phyloP scores from a whole-genome alignment of 2,329 filamentous ascomycete species.

The Helotiales sp. region DNA sequence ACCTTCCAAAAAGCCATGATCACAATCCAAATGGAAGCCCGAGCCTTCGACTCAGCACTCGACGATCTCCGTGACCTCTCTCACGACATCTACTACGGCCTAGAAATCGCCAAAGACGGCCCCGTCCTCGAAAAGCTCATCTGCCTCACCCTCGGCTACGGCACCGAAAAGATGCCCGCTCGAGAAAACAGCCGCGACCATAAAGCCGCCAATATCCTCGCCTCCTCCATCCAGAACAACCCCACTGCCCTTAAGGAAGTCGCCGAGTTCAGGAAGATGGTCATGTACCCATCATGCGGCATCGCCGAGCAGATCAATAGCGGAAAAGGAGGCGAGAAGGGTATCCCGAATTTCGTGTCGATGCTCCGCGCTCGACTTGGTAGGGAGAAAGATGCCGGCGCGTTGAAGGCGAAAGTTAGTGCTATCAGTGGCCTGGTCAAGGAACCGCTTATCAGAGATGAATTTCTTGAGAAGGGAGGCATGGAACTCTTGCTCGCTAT shows the following conservation, averaged over 20 bases:
- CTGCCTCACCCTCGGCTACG: constrained; percentile 53
- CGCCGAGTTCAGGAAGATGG: constrained; percentile 51
- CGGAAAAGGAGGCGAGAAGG: neutral
- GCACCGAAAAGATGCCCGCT: constrained; percentile 31
- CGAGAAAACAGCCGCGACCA: constrained; percentile 35
- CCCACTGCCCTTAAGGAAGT: constrained; percentile 61
- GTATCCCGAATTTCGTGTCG: constrained; percentile 32
- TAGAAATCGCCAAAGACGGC: constrained; percentile 63
- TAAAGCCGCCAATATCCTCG: constrained; percentile 61
- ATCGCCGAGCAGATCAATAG: constrained; percentile 8
- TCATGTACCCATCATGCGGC: constrained; percentile 39
- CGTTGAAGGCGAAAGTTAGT: constrained; percentile 47
- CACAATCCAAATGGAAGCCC: constrained; percentile 52
- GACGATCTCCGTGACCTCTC: constrained; percentile 65
- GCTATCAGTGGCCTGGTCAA: constrained; percentile 63
- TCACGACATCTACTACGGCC: constrained; percentile 73
- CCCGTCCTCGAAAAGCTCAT: constrained; percentile 60
- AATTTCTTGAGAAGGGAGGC: constrained; percentile 60
- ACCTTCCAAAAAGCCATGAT: constrained; percentile 55
- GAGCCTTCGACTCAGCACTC: constrained; percentile 46
- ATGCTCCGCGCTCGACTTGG: constrained; percentile 35
- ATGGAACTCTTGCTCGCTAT: constrained; percentile 60
- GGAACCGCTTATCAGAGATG: constrained; percentile 54
- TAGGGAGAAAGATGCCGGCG: constrained; percentile 35
- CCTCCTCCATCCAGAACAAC: constrained; percentile 68